A percentile compares a stretch with the other conserved stretches of the same genome.
These are phyloP conservation scores for Neofusicoccum cordaticola DNA, from an alignment of 2,329 filamentous ascomycete species.

Conservation along the genomic window DNA sequence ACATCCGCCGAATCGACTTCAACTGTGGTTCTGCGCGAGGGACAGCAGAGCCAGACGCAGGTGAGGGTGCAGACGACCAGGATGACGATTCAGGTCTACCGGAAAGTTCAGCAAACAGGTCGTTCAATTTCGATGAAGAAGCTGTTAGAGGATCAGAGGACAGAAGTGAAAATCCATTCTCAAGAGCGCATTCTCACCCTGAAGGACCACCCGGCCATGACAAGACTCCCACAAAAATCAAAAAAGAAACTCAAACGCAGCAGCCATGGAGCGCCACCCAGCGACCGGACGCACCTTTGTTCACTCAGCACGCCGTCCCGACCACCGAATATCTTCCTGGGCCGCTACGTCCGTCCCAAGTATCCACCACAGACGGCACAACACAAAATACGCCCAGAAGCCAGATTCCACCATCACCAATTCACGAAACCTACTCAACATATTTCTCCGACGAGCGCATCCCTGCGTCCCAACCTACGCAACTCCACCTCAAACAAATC, in stretches of 20 bases:
- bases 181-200: neutral
- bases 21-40: neutral
- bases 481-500: neutral
- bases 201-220: neutral
- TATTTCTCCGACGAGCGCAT: neutral
- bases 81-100: neutral
- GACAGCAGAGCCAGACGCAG: neutral
- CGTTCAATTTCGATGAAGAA: conserved; percentile 6
- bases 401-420: neutral
- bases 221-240: neutral
- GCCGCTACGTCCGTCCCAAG: neutral
- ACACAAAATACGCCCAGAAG: neutral
- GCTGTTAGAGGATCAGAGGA: neutral
- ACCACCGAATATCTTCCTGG: neutral
- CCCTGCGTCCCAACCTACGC: neutral
- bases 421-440: neutral
- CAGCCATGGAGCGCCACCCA: neutral
- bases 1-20: conserved; percentile 11
- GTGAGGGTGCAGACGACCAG: neutral
- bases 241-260: neutral
- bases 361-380: neutral
- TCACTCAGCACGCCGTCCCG: neutral
- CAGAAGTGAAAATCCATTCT: neutral
- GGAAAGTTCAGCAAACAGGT: neutral
- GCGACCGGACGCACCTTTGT: neutral